phyloP scores from a whole-genome alignment of 164 flowering plant genomes.

The Tetrastigma voinierianum region DNA sequence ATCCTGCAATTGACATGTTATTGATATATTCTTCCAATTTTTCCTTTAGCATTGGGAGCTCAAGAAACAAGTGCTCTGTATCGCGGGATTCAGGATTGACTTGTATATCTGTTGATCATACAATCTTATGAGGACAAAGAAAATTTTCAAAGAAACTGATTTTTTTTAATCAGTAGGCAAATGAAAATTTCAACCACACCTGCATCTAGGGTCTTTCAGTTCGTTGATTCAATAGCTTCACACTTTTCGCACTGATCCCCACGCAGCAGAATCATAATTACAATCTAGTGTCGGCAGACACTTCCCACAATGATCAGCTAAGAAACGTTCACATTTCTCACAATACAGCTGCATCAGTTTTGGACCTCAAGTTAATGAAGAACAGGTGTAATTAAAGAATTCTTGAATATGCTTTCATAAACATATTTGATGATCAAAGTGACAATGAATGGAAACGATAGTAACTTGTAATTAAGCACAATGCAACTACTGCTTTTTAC shows the following conservation, averaged over 20 bases:
- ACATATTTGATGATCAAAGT: no score
- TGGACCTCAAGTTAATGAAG: no score
- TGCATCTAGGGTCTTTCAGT: constrained; percentile 76
- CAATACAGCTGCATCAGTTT: constrained; percentile 56
- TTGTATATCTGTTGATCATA: constrained; percentile 55
- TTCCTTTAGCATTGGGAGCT: constrained; percentile 73
- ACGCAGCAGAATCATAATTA: constrained; percentile 82
- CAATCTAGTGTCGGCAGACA: constrained; percentile 66
- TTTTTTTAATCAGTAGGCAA: no score
- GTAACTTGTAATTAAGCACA: no score
- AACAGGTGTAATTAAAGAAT: no score
- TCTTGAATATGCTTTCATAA: no score
- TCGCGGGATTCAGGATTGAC: constrained; percentile 71
- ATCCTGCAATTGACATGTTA: constrained; percentile 71
- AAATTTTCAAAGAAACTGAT: no score
- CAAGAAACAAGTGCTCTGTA: constrained; percentile 89
- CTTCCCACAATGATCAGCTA: constrained; percentile 94
- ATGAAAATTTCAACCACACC: constrained; percentile 38
- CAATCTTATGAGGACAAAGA: no score
- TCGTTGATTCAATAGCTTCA: constrained; percentile 86
- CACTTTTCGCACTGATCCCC: constrained; percentile 98
- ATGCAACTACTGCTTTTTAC: constrained; percentile 18
- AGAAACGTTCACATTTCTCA: constrained; percentile 78
- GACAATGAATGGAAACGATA: no score
- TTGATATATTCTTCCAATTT: constrained; percentile 68